These are phyloP conservation scores for Aspergillus sp. DNA, from an alignment of 2,329 filamentous ascomycete genomes.

Conservation along the genomic window DNA sequence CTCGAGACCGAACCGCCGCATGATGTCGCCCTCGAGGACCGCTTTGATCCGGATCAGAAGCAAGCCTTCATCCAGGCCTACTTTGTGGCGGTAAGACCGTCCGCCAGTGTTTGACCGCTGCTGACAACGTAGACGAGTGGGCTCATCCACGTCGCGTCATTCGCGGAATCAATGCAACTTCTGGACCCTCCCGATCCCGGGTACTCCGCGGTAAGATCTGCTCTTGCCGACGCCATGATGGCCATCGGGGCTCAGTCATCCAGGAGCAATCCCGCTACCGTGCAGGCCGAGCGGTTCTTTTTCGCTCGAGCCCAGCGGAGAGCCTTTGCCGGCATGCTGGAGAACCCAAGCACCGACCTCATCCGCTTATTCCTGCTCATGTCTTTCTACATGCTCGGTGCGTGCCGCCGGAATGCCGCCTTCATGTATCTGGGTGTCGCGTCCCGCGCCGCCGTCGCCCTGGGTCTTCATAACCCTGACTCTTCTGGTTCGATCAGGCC, in stretches of 20 bases:
- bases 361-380: slow-evolving; percentile 47
- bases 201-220: slow-evolving; percentile 15
- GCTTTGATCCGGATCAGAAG: slow-evolving; percentile 20
- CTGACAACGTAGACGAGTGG: slow-evolving; percentile 29
- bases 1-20: slow-evolving; percentile 39
- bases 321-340: slow-evolving; percentile 44
- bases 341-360: slow-evolving; percentile 46
- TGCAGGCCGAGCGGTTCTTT: slow-evolving; percentile 28
- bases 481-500: slow-evolving; percentile 7
- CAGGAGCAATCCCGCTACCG: slow-evolving; percentile 18
- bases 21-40: slow-evolving; percentile 25
- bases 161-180: slow-evolving; percentile 23
- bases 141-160: slow-evolving; percentile 24
- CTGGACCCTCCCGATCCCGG: slow-evolving; percentile 5
- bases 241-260: slow-evolving; percentile 46
- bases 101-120: background rate
- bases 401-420: slow-evolving; percentile 50
- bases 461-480: slow-evolving; percentile 46
- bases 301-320: slow-evolving; percentile 42
- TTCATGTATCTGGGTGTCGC: slow-evolving; percentile 57
- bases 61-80: slow-evolving; percentile 24
- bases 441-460: slow-evolving; percentile 46
- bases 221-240: slow-evolving; percentile 37
- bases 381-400: slow-evolving; percentile 51
- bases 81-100: slow-evolving; percentile 16